These are phyloP conservation scores for Arthrobotrys megalospora DNA, from an alignment of 2,329 filamentous ascomycete species.

Conservation along the genomic window DNA sequence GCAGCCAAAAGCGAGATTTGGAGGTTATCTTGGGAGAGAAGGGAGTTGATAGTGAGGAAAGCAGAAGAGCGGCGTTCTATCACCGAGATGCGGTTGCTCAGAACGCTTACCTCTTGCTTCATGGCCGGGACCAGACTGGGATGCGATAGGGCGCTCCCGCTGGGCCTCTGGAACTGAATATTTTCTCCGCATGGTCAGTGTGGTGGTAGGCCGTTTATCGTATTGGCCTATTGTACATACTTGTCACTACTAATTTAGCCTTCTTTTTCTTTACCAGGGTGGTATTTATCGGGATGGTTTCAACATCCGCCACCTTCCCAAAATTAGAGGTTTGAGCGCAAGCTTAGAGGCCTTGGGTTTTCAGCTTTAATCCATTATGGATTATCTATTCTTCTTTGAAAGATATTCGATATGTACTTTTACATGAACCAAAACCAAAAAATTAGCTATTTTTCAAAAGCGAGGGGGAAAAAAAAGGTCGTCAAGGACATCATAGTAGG, in stretches of 20 bases:
- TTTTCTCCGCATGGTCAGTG: neutral
- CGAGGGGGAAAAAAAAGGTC: neutral
- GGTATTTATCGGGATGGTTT: neutral
- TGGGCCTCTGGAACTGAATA: neutral
- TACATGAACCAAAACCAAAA: conserved; percentile 10
- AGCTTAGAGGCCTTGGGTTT: conserved; percentile 26
- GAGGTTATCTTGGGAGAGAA: conserved; percentile 90
- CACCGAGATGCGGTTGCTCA: conserved; percentile 61
- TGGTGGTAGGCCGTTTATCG: neutral
- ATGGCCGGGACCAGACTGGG: conserved; percentile 69
- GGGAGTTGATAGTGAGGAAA: conserved; percentile 74
- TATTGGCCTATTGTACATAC: neutral
- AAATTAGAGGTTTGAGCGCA: conserved; percentile 20
- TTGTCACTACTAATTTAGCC: neutral
- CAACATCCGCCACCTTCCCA: neutral
- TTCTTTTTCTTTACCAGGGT: neutral
- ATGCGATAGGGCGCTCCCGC: conserved; percentile 24
- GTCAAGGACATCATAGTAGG: neutral
- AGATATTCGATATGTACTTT: conserved; percentile 31
- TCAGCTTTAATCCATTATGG: neutral
- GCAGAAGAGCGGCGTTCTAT: conserved; percentile 65
- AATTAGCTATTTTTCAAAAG: neutral
- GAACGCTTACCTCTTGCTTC: conserved; percentile 60
- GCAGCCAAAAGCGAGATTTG: conserved; percentile 89
- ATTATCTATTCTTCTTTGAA: conserved; percentile 18